phyloP scores from a whole-genome alignment of 345 rosid species.

The Geranium brycei region DNA sequence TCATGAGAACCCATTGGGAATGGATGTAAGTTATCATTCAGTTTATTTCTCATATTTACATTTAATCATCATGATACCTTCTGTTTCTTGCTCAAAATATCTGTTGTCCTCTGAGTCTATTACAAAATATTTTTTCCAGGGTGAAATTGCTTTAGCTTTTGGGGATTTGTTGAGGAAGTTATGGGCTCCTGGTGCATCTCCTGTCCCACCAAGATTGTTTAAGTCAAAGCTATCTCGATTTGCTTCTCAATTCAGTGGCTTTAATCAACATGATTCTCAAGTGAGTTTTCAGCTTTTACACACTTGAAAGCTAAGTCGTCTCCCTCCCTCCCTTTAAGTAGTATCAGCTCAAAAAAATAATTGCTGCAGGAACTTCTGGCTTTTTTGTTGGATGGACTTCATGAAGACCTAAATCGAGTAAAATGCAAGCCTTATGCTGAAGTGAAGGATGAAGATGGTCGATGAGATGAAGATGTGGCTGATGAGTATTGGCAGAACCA shows the following conservation, averaged over 20 bases:
- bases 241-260: conserved; percentile 93
- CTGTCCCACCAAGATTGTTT: conserved; percentile 75
- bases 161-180: conserved; percentile 82
- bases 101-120: not conserved
- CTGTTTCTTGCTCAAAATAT: conserved; percentile 8
- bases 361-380: conserved; percentile 73
- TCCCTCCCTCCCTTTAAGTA: not conserved
- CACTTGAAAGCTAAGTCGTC: not conserved
- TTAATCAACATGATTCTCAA: conserved; percentile 99
- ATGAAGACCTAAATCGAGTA: conserved; percentile 94
- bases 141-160: conserved; percentile 89
- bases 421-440: conserved; percentile 79
- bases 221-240: conserved; percentile 92
- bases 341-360: conserved; percentile 13
- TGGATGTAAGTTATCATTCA: conserved; percentile 53
- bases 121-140: conserved; percentile 34
- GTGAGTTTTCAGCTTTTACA: conserved; percentile 23
- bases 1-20: conserved; percentile 78
- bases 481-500: conserved; percentile 92
- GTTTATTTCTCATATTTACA: conserved; percentile 2
- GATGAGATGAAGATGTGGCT: conserved; percentile 75
- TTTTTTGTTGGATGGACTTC: conserved; percentile 94
- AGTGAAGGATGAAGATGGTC: conserved; percentile 81
- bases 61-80: conserved; percentile 5
- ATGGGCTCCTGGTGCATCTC: conserved; percentile 89